A percentile compares a stretch with the other conserved stretches of the same genome.
Evolutionary conservation across 2,329 filamentous ascomycete genomes (phyloP).

Genomic region (Penicillium sp.): DNA sequence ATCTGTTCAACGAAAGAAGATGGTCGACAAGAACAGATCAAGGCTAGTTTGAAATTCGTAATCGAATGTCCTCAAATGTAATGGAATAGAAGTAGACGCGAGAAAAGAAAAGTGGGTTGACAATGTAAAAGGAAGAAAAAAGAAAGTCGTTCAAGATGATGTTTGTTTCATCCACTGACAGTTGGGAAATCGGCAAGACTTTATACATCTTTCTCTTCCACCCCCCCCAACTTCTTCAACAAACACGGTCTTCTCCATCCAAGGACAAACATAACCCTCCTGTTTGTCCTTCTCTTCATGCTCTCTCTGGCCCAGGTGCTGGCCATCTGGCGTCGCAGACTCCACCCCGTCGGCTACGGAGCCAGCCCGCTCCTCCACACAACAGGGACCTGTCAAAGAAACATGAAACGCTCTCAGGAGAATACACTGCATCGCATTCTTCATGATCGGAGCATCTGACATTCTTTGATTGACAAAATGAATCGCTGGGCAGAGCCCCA

Average conservation of each 20-base stretch:
- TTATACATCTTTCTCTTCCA: neutral
- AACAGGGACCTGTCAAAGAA: neutral
- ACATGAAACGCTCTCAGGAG: conserved; percentile 13
- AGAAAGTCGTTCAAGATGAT: neutral
- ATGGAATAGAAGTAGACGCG: neutral
- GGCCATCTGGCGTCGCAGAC: conserved; percentile 7
- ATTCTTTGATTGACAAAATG: no score
- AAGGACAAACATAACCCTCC: neutral
- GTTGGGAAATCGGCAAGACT: neutral
- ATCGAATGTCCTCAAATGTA: no score
- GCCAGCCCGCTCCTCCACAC: conserved; percentile 11
- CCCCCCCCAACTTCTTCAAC: neutral
- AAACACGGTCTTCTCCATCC: conserved; percentile 1
- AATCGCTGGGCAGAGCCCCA: no score
- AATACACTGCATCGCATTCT: conserved; percentile 5
- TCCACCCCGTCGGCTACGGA: conserved; percentile 6
- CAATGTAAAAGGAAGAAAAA: neutral
- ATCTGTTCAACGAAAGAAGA: no score
- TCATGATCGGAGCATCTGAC: neutral
- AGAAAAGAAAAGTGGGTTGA: neutral
- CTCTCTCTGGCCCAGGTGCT: neutral
- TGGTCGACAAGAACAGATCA: no score
- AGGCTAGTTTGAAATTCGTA: no score
- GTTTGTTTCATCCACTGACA: neutral
- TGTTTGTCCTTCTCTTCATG: conserved; percentile 12